Evolutionary conservation across 805 yeast genomes (phyloP).

Genomic region (Suhomyces sp.): DNA sequence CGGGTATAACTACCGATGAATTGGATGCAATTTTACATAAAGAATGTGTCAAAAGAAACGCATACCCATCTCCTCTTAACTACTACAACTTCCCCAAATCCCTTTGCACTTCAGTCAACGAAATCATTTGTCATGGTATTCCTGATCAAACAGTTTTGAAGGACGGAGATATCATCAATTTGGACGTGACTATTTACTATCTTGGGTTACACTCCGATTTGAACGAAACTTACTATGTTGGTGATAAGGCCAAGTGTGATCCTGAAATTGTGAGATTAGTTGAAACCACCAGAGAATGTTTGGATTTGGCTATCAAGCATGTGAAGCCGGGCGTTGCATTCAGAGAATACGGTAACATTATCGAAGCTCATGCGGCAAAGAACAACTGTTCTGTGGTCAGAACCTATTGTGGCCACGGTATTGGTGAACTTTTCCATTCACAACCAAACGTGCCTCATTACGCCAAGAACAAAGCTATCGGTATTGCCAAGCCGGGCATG

Average conservation of each 20-base stretch:
- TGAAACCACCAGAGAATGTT: slow-evolving; percentile 80
- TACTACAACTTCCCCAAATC: slow-evolving; percentile 92
- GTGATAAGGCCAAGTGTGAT: slow-evolving; percentile 78
- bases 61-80: slow-evolving; percentile 93
- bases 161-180: slow-evolving; percentile 92
- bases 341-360: slow-evolving; percentile 81
- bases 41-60: slow-evolving; percentile 83
- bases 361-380: slow-evolving; percentile 79
- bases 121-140: slow-evolving; percentile 94
- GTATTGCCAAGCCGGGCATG: slow-evolving; percentile 93
- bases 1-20: slow-evolving; percentile 93
- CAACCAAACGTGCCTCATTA: slow-evolving; percentile 94
- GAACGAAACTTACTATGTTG: slow-evolving; percentile 96
- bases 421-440: slow-evolving; percentile 80
- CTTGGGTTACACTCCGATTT: slow-evolving; percentile 92
- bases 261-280: slow-evolving; percentile 84
- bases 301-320: slow-evolving; percentile 74
- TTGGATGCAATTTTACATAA: slow-evolving; percentile 82
- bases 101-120: slow-evolving; percentile 90
- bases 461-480: slow-evolving; percentile 88
- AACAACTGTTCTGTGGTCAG: slow-evolving; percentile 84
- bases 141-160: slow-evolving; percentile 85
- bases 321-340: slow-evolving; percentile 92
- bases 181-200: slow-evolving; percentile 82
- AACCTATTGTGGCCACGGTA: slow-evolving; percentile 93